Percentiles rank a stretch among this genome's conserved stretches.
Evolutionary conservation across 441 rosid genomes (phyloP).

Genomic region (Erodium moschatum): DNA sequence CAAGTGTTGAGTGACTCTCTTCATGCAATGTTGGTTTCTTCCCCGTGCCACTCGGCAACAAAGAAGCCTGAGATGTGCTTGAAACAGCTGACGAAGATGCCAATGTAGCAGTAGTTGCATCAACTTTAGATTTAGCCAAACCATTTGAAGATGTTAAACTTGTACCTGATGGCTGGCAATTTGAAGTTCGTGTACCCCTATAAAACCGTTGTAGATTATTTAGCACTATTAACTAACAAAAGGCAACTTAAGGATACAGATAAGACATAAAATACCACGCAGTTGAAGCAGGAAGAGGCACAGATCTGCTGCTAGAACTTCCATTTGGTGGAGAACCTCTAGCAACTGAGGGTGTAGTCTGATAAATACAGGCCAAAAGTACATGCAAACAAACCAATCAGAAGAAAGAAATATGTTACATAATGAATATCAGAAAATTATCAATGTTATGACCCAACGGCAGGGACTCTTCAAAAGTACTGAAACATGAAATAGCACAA

Average conservation of each 20-base stretch:
- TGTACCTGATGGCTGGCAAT: slow-evolving; percentile 34
- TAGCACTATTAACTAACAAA: slow-evolving; percentile 12
- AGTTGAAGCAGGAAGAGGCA: slow-evolving; percentile 70
- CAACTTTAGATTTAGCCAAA: slow-evolving; percentile 42
- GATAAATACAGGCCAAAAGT: slow-evolving; percentile 17
- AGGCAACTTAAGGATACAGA: background rate
- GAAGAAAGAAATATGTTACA: background rate
- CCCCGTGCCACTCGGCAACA: slow-evolving; percentile 27
- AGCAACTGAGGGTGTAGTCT: slow-evolving; percentile 37
- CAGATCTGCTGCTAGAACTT: slow-evolving; percentile 32
- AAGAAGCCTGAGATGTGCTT: slow-evolving; percentile 30
- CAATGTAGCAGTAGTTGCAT: slow-evolving; percentile 31
- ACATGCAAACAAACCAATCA: background rate
- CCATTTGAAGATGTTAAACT: slow-evolving; percentile 42
- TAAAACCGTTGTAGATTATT: slow-evolving; percentile 11
- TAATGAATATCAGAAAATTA: background rate
- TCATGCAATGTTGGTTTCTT: slow-evolving; percentile 41
- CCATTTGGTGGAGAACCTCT: slow-evolving; percentile 78
- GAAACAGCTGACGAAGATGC: slow-evolving; percentile 32
- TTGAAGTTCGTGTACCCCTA: slow-evolving; percentile 73
- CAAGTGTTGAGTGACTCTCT: slow-evolving; percentile 28
- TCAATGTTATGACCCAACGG: background rate
- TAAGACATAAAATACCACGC: slow-evolving; percentile 49
- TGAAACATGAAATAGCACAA: background rate
- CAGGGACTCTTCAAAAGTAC: background rate